Evolutionary conservation across 106 monocot genomes (phyloP), one percentile per base, ranked within the genome.

Genomic region (Alisma plantagoaquatica): DNA sequence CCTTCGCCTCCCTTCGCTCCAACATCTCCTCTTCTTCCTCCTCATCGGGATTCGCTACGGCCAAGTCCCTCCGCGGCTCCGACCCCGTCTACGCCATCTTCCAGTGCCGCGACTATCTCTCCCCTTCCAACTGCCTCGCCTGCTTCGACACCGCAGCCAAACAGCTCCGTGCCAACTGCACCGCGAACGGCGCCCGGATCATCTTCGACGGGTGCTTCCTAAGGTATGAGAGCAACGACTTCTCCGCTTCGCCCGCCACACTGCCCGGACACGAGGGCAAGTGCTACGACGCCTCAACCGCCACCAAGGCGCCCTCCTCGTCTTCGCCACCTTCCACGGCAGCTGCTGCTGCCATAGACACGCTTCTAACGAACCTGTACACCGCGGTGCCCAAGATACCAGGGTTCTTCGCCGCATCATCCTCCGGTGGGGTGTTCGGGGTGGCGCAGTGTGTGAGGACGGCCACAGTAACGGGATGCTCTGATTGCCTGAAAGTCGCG

Each of bases 151-250:
- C 59, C 31, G 74, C 83, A 23, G 48, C 23, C 18, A 4, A 65
- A 18, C 28, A 16, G 2, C 51, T 78, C 62, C 66, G 59, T 14
- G 23, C 16, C 10, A 77, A 77, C 62, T 65, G 49, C n/a, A 32
- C 51, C 49, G 73, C 66, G 23, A 77, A 77, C 46, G 83, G 83
- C n/a, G 83, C 70, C 5, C 73, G 83, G 19, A 74, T 31, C 20
- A 65, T 77, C 31, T 63, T 41, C 50, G 77, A 82, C 54, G 82
- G 77, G 20, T 82, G 83, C 76, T 51, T 71, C 53, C 51, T 77
- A 51, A 63, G 83, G 20, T 77, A 83, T 54, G 83, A 83, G 74
- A 61, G 57, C 69, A 54, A 51, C 17, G 19, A 41, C 27, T 83
- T 83, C 58, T 83, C 55, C 67, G 70, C 76, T 43, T 65, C 73